phyloP scores from a whole-genome alignment of 306 rosid genomes.

The barrel medic (Medicago truncatula) region MtrunA17r5.0-ANR NC_053044.1:51770001-51770500 shows the following conservation, averaged over 20 bases:
- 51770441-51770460: conserved; percentile 56
- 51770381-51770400: conserved; percentile 64
- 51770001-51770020: no score
- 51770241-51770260: no score
- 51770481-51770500: conserved; percentile 57
- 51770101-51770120: background rate
- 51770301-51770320: background rate
- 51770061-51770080: background rate
- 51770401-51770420: conserved; percentile 67
- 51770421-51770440: conserved; percentile 64
- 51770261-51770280: no score
- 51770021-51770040: background rate
- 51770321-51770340: background rate
- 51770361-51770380: conserved; percentile 59
- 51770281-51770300: no score
- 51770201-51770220: background rate
- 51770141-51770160: background rate
- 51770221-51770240: no score
- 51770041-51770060: background rate
- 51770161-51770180: background rate
- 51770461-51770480: conserved; percentile 56
- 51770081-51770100: background rate
- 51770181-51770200: background rate
- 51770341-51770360: background rate
- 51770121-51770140: background rate